Evolutionary conservation across 208 protist species (phyloP).

Genomic region (Lotmaria passim): DNA sequence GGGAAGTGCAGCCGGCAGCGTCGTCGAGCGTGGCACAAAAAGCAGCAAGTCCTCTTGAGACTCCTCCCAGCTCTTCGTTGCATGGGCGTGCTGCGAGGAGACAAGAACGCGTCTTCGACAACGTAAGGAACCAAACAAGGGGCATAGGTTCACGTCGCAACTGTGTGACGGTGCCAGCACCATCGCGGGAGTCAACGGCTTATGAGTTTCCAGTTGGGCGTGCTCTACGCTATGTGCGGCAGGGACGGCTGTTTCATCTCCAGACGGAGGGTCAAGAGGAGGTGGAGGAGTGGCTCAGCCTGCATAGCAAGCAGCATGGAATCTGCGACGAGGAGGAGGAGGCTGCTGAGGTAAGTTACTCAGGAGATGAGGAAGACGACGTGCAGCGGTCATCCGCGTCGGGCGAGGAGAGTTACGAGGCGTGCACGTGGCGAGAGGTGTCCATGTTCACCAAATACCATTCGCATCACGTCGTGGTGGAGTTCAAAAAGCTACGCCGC

Average conservation of each 20-base stretch:
- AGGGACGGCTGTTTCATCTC: slow-evolving; percentile 21
- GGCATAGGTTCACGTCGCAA: background rate
- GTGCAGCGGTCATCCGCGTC: no score
- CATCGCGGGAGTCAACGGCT: background rate
- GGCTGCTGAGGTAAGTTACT: no score
- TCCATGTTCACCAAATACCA: slow-evolving; percentile 64
- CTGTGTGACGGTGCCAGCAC: background rate
- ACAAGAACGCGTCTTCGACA: no score
- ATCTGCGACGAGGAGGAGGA: no score
- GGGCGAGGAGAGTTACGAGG: background rate
- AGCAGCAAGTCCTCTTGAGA: no score
- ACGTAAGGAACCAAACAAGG: no score
- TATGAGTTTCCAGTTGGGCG: slow-evolving; percentile 48
- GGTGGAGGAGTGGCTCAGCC: slow-evolving; percentile 13
- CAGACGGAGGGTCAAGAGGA: slow-evolving; percentile 11
- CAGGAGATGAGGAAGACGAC: no score
- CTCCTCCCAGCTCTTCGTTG: no score
- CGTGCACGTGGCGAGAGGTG: slow-evolving; percentile 18
- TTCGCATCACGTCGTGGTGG: slow-evolving; percentile 69
- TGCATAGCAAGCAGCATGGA: background rate
- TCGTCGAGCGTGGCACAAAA: background rate
- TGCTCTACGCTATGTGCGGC: slow-evolving; percentile 40
- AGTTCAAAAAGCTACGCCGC: slow-evolving; percentile 39
- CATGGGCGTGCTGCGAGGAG: no score
- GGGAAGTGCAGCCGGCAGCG: background rate